A percentile compares a stretch with the other conserved stretches of the same genome.
Evolutionary conservation across 495 filamentous ascomycete genomes (phyloP).

Genomic region (Podospora didyma): DNA sequence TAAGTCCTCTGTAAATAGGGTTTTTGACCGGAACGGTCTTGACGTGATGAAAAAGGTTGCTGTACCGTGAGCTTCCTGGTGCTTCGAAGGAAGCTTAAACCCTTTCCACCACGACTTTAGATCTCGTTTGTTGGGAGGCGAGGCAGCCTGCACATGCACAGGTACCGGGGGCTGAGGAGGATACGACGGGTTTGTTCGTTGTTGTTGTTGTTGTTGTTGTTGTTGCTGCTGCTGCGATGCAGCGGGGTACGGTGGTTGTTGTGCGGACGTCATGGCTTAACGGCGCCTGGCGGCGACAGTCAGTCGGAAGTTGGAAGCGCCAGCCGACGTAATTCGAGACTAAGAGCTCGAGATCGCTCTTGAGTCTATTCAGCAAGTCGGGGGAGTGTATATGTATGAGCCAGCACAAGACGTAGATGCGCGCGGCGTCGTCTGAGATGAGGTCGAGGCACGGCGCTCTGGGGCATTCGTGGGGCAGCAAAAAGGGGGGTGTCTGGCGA

Average conservation of each 20-base stretch:
- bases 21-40: slow-evolving; percentile 7
- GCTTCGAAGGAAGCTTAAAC: slow-evolving; percentile 71
- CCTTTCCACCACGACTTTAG: slow-evolving; percentile 89
- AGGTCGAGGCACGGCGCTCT: slow-evolving; percentile 1
- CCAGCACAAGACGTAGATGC: background rate
- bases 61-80: slow-evolving; percentile 76
- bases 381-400: no score
- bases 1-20: slow-evolving; percentile 19
- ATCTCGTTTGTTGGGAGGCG: slow-evolving; percentile 72
- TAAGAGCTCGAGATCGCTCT: background rate
- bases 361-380: background rate
- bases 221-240: slow-evolving; percentile 18
- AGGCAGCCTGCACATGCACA: slow-evolving; percentile 31
- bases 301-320: slow-evolving; percentile 1
- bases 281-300: slow-evolving; percentile 15
- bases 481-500: slow-evolving; percentile 5
- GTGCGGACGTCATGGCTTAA: slow-evolving; percentile 31
- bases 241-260: slow-evolving; percentile 13
- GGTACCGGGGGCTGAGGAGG: slow-evolving; percentile 15
- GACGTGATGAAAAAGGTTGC: slow-evolving; percentile 18
- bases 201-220: slow-evolving; percentile 9
- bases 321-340: background rate
- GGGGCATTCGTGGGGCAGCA: no score
- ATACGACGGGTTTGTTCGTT: slow-evolving; percentile 14
- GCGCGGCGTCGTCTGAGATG: slow-evolving; percentile 11